Conservation (phyloP, 2,329 filamentous ascomycete genomes). For the Colletotrichum navitas region DNA sequence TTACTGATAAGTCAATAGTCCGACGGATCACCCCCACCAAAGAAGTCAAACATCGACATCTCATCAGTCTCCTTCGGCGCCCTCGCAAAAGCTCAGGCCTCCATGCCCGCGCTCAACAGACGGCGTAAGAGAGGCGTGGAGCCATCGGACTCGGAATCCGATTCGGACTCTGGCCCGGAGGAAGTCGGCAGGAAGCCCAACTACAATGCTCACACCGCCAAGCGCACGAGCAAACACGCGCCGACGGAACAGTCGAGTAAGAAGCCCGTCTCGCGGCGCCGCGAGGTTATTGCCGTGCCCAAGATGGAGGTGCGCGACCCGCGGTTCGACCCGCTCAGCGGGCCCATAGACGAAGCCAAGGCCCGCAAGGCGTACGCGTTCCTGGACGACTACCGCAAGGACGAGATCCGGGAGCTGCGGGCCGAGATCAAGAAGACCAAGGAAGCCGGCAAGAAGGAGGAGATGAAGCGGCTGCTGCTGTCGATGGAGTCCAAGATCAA, state of each 20-base stretch:
- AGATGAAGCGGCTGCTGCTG: conserved; percentile 78
- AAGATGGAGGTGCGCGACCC: conserved; percentile 81
- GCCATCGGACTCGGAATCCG: conserved; percentile 48
- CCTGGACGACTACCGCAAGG: conserved; percentile 84
- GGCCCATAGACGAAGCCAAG: conserved; percentile 66
- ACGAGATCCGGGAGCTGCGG: conserved; percentile 84
- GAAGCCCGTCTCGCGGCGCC: conserved; percentile 83
- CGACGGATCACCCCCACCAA: conserved; percentile 38
- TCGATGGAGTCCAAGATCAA: conserved; percentile 85
- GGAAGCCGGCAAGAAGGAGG: conserved; percentile 73
- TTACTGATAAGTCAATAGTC: conserved; percentile 49
- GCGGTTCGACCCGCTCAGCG: conserved; percentile 80
- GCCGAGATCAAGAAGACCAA: conserved; percentile 75
- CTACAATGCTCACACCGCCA: conserved; percentile 51
- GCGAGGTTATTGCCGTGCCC: conserved; percentile 74
- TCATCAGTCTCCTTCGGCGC: conserved; percentile 86
- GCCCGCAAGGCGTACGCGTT: conserved; percentile 85
- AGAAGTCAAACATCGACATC: conserved; percentile 57
- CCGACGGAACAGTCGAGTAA: conserved; percentile 87
- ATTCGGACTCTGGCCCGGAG: conserved; percentile 44
- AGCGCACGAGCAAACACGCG: conserved; percentile 83
- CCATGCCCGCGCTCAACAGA: conserved; percentile 61
- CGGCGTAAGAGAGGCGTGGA: conserved; percentile 46
- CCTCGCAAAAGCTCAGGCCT: conserved; percentile 87
- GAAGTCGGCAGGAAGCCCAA: conserved; percentile 50